A percentile compares a stretch with the other conserved stretches of the same genome.
Conservation (phyloP, 331 rosid species). For the Cydonia oblonga region DNA sequence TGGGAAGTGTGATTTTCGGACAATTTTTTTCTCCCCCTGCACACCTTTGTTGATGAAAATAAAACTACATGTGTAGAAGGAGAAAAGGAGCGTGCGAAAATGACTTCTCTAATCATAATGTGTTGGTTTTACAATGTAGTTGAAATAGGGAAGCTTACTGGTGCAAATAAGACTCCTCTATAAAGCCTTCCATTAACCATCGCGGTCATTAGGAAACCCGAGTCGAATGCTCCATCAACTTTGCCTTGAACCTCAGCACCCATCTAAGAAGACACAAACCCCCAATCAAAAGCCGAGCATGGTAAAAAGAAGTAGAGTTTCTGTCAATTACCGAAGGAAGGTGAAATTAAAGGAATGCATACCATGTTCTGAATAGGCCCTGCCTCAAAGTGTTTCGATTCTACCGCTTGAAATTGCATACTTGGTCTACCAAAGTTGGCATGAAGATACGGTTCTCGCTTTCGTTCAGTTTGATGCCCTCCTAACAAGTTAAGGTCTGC, state of each 20-base stretch:
- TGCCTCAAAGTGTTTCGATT: conserved; percentile 9
- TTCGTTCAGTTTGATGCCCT: conserved; percentile 31
- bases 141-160: conserved; percentile 37
- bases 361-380: conserved; percentile 39
- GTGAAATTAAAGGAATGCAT: not conserved
- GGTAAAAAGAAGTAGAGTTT: not conserved
- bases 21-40: not conserved
- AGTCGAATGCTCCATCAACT: conserved; percentile 81
- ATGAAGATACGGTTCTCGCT: conserved; percentile 24
- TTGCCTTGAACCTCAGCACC: conserved; percentile 83
- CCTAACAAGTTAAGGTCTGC: conserved; percentile 10
- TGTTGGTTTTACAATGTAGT: not conserved
- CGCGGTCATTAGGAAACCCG: conserved; percentile 79
- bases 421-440: conserved; percentile 16
- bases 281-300: not conserved
- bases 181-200: conserved; percentile 56
- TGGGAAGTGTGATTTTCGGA: not conserved
- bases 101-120: not conserved
- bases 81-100: not conserved
- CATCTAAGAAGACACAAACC: conserved; percentile 34
- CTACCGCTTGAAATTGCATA: conserved; percentile 13
- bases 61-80: not conserved
- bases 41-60: not conserved
- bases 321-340: not conserved
- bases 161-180: conserved; percentile 81